Evolutionary conservation across 345 rosid species (phyloP).

Genomic region (Eucalyptus guilfoylei): DNA sequence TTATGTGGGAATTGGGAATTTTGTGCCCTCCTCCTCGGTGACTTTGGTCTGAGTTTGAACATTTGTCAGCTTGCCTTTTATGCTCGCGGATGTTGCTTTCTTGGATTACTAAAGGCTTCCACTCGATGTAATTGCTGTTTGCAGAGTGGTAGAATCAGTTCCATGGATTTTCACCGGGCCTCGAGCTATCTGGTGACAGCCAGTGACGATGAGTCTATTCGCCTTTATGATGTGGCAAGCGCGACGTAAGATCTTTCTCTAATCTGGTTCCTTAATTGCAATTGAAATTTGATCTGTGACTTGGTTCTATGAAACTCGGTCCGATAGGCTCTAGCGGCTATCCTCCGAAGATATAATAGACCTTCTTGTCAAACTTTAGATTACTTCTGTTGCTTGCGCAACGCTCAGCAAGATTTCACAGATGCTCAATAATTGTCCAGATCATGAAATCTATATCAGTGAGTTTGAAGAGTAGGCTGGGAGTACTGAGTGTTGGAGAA

Average conservation of each 20-base stretch:
- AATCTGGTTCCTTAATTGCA: background rate
- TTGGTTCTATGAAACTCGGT: background rate
- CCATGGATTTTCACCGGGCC: constrained; percentile 84
- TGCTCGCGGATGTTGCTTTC: background rate
- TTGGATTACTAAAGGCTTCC: background rate
- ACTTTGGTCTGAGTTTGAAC: background rate
- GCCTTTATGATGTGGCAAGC: constrained; percentile 60
- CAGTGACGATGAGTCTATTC: constrained; percentile 95
- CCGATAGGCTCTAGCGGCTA: background rate
- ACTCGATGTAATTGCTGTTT: background rate
- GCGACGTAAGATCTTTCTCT: constrained; percentile 32
- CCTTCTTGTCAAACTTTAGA: background rate
- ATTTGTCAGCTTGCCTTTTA: background rate
- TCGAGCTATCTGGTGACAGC: constrained; percentile 87
- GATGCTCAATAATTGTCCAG: background rate
- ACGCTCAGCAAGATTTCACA: background rate
- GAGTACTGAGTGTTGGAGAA: background rate
- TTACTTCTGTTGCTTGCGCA: background rate
- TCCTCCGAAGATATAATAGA: background rate
- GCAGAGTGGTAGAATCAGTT: constrained; percentile 83
- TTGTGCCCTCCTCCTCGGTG: background rate
- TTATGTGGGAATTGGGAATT: background rate
- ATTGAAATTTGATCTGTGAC: background rate
- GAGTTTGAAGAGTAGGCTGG: background rate
- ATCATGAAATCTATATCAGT: background rate